Conservation (phyloP, 108 stramenopile genomes). For the Skeletonema menzelii region DNA sequence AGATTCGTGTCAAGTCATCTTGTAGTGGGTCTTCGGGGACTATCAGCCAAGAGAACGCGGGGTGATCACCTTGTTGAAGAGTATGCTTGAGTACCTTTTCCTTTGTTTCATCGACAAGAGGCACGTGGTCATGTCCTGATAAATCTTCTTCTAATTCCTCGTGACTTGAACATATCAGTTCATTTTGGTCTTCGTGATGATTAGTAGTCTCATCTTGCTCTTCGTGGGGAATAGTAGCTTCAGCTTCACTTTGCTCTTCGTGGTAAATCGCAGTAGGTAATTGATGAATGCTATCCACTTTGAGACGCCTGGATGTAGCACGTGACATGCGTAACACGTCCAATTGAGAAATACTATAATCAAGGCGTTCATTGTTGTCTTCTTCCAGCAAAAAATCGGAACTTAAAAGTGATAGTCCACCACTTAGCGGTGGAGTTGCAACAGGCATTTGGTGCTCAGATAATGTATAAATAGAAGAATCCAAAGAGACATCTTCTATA, state of each 20-base stretch:
- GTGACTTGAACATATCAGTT: constrained; percentile 15
- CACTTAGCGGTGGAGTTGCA: background rate
- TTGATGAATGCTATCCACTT: constrained; percentile 62
- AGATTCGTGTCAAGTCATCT: constrained; percentile 25
- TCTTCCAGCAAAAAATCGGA: background rate
- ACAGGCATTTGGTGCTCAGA: background rate
- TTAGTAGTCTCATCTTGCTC: constrained; percentile 31
- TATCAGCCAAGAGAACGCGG: constrained; percentile 50
- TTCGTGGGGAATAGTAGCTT: constrained; percentile 50
- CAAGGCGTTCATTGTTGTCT: constrained; percentile 47
- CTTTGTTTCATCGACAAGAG: constrained; percentile 8
- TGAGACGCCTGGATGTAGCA: constrained; percentile 65
- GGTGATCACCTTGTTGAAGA: constrained; percentile 1
- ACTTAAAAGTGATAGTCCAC: constrained; percentile 1
- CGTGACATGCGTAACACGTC: constrained; percentile 78
- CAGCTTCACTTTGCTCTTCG: constrained; percentile 16
- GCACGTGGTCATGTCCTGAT: background rate
- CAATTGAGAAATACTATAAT: constrained; percentile 79
- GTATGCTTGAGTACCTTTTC: background rate
- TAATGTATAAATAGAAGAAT: background rate
- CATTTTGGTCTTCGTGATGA: constrained; percentile 32
- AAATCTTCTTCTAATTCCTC: constrained; percentile 7
- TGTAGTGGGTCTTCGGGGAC: constrained; percentile 31
- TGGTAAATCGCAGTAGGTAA: constrained; percentile 67
- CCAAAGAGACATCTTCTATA: background rate